These are phyloP conservation scores for Xylariales sp. DNA, from an alignment of 2,329 filamentous ascomycete species.

Conservation along the genomic window DNA sequence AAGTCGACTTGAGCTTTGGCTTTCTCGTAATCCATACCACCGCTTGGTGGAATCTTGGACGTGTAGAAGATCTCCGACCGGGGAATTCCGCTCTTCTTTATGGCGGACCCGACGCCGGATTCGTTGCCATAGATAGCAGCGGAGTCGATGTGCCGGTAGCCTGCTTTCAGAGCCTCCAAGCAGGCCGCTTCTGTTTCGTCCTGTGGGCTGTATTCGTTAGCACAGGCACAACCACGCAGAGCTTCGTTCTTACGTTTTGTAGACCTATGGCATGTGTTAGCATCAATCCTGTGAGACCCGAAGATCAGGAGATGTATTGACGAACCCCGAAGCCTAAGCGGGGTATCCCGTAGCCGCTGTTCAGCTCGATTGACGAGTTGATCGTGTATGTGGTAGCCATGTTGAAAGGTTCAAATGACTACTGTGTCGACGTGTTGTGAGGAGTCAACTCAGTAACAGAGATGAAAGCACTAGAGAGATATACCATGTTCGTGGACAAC, in stretches of 20 bases:
- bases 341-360: constrained; percentile 50
- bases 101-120: constrained; percentile 39
- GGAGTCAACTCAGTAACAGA: no score
- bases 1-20: constrained; percentile 60
- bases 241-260: constrained; percentile 41
- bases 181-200: constrained; percentile 34
- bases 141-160: constrained; percentile 56
- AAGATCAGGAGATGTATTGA: constrained; percentile 9
- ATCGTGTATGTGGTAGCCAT: constrained; percentile 49
- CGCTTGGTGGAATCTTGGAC: constrained; percentile 43
- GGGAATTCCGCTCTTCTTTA: constrained; percentile 34
- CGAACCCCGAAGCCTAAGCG: constrained; percentile 50
- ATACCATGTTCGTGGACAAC: no score
- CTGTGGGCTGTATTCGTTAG: constrained; percentile 23
- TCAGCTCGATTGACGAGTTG: constrained; percentile 46
- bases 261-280: constrained; percentile 42
- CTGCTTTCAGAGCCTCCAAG: constrained; percentile 40
- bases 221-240: background rate
- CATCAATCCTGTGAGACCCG: background rate
- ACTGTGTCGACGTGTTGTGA: no score
- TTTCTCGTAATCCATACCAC: constrained; percentile 51
- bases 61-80: constrained; percentile 51
- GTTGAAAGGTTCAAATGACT: no score
- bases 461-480: no score
- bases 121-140: constrained; percentile 50